Percentiles rank a stretch among this genome's conserved stretches.
phyloP scores from a whole-genome alignment of 106 monocot species.

The Dioscorea alata region DNA sequence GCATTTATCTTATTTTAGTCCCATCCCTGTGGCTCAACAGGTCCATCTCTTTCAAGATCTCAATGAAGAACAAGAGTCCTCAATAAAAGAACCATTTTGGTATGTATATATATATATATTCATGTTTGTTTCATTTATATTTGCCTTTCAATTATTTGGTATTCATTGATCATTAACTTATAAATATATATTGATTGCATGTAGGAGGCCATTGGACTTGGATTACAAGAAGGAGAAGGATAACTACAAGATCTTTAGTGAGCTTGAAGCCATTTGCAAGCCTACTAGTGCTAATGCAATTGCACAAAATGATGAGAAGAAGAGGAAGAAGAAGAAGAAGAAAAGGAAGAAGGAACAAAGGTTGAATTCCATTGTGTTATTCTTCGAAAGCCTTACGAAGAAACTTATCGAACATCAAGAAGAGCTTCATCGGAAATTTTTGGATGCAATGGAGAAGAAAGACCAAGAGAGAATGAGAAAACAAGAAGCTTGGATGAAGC shows the following conservation, averaged over 20 bases:
- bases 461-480: constrained; percentile 49
- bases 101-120: not conserved
- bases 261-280: constrained; percentile 81
- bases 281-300: constrained; percentile 22
- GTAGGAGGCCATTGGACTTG: constrained; percentile 65
- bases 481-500: constrained; percentile 75
- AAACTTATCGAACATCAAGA: constrained; percentile 84
- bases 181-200: no score
- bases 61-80: constrained; percentile 22
- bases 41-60: constrained; percentile 22
- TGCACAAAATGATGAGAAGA: not conserved
- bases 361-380: constrained; percentile 41
- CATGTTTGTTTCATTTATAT: not conserved
- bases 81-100: constrained; percentile 50
- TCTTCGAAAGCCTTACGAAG: constrained; percentile 69
- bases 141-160: not conserved
- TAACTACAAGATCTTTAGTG: constrained; percentile 85
- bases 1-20: constrained; percentile 16
- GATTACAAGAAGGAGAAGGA: constrained; percentile 24
- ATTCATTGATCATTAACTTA: constrained; percentile 1
- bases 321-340: constrained; percentile 6
- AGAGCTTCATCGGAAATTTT: constrained; percentile 55
- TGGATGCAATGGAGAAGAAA: constrained; percentile 65
- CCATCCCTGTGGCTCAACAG: constrained; percentile 24
- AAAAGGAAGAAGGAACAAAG: constrained; percentile 25